A percentile compares a stretch with the other conserved stretches of the same genome.
phyloP scores from a whole-genome alignment of 169 alveolate species.

The Plasmodium sp. region DNA sequence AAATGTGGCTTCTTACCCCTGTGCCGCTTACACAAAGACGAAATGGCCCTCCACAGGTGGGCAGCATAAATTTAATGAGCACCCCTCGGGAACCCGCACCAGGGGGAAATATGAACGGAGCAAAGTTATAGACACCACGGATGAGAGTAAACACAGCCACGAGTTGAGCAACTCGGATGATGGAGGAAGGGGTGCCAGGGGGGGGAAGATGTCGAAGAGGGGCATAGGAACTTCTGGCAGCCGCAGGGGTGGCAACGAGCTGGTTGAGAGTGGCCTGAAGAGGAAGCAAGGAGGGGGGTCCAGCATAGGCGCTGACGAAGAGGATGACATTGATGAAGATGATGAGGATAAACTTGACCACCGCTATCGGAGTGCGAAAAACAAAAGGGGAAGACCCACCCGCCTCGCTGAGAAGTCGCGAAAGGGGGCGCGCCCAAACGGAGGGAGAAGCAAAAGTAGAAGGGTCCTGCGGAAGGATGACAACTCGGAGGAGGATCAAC shows the following conservation, averaged over 20 bases:
- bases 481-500: background rate
- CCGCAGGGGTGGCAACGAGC: background rate
- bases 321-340: background rate
- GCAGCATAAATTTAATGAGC: background rate
- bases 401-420: background rate
- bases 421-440: background rate
- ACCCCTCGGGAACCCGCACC: background rate
- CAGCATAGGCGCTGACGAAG: background rate
- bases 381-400: background rate
- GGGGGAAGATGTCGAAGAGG: background rate
- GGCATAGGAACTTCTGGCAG: background rate
- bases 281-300: background rate
- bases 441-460: background rate
- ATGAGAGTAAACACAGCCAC: background rate
- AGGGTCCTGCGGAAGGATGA: background rate
- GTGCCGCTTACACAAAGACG: background rate
- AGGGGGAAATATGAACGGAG: background rate
- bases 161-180: background rate
- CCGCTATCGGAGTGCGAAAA: background rate
- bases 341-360: background rate
- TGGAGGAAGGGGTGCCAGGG: background rate
- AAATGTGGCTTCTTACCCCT: background rate
- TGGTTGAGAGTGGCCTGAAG: background rate
- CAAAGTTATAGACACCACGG: background rate
- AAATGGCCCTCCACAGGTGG: background rate